Evolutionary conservation across 306 rosid genomes (phyloP).

Genomic region (Begonia loranthoides): DNA sequence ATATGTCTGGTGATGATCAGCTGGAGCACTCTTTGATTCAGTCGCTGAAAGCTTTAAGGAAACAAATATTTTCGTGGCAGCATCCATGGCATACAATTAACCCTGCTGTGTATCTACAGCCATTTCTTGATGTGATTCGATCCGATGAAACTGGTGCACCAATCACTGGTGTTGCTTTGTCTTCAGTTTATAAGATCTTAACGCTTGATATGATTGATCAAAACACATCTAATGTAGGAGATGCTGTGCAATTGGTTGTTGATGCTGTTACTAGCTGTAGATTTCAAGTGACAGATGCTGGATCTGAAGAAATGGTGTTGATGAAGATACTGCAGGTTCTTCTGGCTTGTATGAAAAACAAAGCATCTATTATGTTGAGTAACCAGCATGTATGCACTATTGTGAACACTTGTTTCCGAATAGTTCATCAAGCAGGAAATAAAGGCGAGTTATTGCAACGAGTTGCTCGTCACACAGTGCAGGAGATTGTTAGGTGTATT

Average conservation of each 20-base stretch:
- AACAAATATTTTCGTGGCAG: slow-evolving; percentile 80
- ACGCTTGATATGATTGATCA: slow-evolving; percentile 85
- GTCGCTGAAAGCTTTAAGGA: slow-evolving; percentile 74
- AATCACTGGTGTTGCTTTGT: slow-evolving; percentile 84
- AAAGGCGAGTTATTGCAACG: slow-evolving; percentile 92
- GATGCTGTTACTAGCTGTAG: slow-evolving; percentile 97
- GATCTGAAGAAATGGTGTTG: slow-evolving; percentile 86
- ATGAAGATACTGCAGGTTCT: slow-evolving; percentile 96
- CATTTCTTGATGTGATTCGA: slow-evolving; percentile 91
- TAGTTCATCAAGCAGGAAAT: slow-evolving; percentile 90
- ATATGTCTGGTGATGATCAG: slow-evolving; percentile 92
- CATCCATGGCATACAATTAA: slow-evolving; percentile 84
- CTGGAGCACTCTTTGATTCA: slow-evolving; percentile 83
- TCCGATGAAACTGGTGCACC: slow-evolving; percentile 96
- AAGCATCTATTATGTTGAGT: slow-evolving; percentile 84
- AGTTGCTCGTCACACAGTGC: slow-evolving; percentile 83
- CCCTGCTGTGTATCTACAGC: slow-evolving; percentile 77
- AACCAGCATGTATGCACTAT: slow-evolving; percentile 96
- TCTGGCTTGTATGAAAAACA: slow-evolving; percentile 90
- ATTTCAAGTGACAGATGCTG: slow-evolving; percentile 90
- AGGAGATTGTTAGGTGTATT: slow-evolving; percentile 82
- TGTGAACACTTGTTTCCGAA: slow-evolving; percentile 90
- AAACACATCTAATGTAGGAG: slow-evolving; percentile 68
- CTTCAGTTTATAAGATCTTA: slow-evolving; percentile 86
- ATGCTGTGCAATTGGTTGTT: slow-evolving; percentile 88